A percentile compares a stretch with the other conserved stretches of the same genome.
Conservation (phyloP, 805 yeast genomes). For the Lipomyces orientalis region DNA sequence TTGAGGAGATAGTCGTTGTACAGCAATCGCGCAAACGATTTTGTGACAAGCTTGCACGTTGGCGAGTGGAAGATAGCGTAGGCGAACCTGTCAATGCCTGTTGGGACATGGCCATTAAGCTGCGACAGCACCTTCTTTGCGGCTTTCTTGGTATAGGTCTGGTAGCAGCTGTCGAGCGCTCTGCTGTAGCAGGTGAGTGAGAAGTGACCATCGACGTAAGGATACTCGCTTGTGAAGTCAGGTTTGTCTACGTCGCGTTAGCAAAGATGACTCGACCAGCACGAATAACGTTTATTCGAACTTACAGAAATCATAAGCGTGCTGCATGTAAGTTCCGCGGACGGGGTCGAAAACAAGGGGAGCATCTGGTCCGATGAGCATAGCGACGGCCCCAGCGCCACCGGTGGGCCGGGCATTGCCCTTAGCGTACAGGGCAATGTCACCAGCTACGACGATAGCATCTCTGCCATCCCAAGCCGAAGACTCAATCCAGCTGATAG, state of each 20-base stretch:
- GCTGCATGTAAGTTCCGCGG: conserved; percentile 94
- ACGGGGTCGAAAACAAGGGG: conserved; percentile 89
- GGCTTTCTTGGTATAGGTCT: conserved; percentile 78
- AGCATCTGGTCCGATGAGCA: conserved; percentile 96
- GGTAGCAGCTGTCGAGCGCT: conserved; percentile 88
- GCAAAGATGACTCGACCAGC: background rate
- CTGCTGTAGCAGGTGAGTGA: conserved; percentile 91
- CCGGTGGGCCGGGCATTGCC: conserved; percentile 99
- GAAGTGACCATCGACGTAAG: conserved; percentile 96
- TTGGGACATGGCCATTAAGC: conserved; percentile 54
- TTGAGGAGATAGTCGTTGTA: conserved; percentile 84
- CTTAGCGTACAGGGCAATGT: conserved; percentile 94
- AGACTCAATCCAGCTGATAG: conserved; percentile 95
- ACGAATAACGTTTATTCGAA: background rate
- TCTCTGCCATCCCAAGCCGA: conserved; percentile 98
- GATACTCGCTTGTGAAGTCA: conserved; percentile 93
- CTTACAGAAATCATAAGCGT: conserved; percentile 94
- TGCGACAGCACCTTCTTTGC: conserved; percentile 55
- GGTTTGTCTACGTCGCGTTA: conserved; percentile 58
- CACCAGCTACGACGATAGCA: conserved; percentile 96
- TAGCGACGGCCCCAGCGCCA: conserved; percentile 96
- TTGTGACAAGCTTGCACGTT: conserved; percentile 91
- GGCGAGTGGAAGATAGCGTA: conserved; percentile 98
- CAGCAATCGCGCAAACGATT: conserved; percentile 88
- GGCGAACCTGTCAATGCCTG: conserved; percentile 74